Percentiles rank a stretch among this genome's conserved stretches.
Evolutionary conservation across 371 early-diverging fungal species (phyloP).

Genomic region (Mortierella sp.): DNA sequence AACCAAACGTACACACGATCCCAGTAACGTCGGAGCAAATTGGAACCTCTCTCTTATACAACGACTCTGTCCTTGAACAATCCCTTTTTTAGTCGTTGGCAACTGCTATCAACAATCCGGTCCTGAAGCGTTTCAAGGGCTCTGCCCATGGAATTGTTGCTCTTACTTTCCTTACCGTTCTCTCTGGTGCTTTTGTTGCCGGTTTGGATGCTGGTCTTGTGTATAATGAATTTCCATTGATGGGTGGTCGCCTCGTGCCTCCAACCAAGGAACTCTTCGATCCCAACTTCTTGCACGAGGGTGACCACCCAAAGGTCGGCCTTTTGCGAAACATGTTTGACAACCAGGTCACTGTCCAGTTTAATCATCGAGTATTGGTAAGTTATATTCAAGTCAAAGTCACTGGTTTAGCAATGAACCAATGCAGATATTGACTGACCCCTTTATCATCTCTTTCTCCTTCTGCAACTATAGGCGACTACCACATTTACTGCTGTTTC

Average conservation of each 20-base stretch:
- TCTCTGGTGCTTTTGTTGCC: constrained; percentile 95
- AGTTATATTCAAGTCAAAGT: constrained; percentile 22
- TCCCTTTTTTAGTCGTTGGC: constrained; percentile 40
- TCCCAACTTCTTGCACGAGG: constrained; percentile 62
- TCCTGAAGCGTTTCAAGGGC: constrained; percentile 67
- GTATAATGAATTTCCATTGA: constrained; percentile 94
- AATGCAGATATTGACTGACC: no score
- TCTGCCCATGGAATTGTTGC: constrained; percentile 68
- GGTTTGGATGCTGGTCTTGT: constrained; percentile 97
- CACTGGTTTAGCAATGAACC: background rate
- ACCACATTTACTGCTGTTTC: constrained; percentile 80
- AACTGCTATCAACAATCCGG: constrained; percentile 65
- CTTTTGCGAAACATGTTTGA: constrained; percentile 89
- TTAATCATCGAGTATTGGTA: constrained; percentile 90
- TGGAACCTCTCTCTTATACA: background rate
- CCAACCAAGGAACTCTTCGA: constrained; percentile 79
- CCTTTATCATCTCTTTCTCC: no score
- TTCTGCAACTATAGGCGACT: constrained; percentile 67
- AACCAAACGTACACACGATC: constrained; percentile 2
- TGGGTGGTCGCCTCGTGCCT: constrained; percentile 85
- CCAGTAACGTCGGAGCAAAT: background rate
- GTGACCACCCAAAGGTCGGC: constrained; percentile 45
- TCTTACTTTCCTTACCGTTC: constrained; percentile 86
- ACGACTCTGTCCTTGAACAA: no score
- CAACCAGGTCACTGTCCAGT: constrained; percentile 95